Evolutionary conservation across 2,329 filamentous ascomycete species (phyloP).

Genomic region (Calonectria leucothoes): DNA sequence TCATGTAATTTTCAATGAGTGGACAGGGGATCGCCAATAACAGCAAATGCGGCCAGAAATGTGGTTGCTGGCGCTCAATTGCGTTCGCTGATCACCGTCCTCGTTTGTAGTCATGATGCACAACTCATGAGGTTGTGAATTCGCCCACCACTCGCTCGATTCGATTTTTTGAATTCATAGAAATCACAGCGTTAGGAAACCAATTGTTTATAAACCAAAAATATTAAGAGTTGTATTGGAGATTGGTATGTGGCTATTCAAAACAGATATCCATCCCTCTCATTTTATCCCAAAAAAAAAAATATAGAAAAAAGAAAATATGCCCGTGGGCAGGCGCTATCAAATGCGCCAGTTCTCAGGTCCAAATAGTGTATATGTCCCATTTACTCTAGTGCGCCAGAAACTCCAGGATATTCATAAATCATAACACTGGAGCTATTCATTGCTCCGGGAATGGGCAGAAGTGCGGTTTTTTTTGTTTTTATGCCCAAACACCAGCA

Average conservation of each 20-base stretch:
- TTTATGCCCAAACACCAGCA: slow-evolving; percentile 41
- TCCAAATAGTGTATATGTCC: slow-evolving; percentile 15
- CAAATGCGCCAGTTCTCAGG: slow-evolving; percentile 31
- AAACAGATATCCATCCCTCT: slow-evolving; percentile 24
- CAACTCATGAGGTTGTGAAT: not conserved
- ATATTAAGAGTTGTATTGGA: slow-evolving; percentile 41
- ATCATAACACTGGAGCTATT: slow-evolving; percentile 37
- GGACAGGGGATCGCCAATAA: not conserved
- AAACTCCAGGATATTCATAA: slow-evolving; percentile 42
- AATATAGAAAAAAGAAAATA: not conserved
- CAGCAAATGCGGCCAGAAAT: not conserved
- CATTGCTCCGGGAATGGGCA: slow-evolving; percentile 18
- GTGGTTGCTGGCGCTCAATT: not conserved
- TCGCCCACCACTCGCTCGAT: not conserved
- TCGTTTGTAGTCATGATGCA: not conserved
- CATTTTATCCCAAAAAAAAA: slow-evolving; percentile 24
- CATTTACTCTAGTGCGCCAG: slow-evolving; percentile 31
- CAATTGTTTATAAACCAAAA: not conserved
- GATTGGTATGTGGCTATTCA: slow-evolving; percentile 36
- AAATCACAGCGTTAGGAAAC: not conserved
- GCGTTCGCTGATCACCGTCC: not conserved
- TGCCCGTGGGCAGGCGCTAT: slow-evolving; percentile 29
- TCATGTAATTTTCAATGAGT: not conserved
- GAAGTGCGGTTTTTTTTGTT: not conserved
- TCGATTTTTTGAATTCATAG: not conserved